Evolutionary conservation across 2,329 filamentous ascomycete species (phyloP), one percentile per base, ranked within the genome.

Genomic region (Colletotrichum abscissum): DNA sequence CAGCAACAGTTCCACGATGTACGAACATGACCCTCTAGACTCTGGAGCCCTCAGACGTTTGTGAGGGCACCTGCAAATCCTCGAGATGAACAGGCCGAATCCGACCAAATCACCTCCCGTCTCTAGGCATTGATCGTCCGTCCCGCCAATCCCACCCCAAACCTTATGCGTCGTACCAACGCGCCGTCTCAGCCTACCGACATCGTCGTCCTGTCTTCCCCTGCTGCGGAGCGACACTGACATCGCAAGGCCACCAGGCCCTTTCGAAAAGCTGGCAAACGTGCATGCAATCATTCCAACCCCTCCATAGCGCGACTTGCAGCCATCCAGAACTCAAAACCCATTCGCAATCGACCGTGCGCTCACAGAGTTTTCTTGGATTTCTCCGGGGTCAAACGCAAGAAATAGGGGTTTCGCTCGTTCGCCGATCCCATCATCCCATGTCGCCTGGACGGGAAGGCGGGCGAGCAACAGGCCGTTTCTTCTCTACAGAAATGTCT

Each of bases 91-190:
- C 4, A 56, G 46, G 42, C 64, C 69, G 65, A 57, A 63, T 72
- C 57, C 64, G 69, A 57, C 38, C 49, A 52, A 28, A 33, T 62
- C 49, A 63, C 46, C 35, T 54, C 57, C 38, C 52, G 65, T 63
- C 65, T 63, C 30, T 33, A 58, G 58, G 65, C 65, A 72, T 69
- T 67, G 70, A 64, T 73, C 66, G 67, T 55, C 67, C 33, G 42
- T 73, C 46, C 55, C 66, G 66, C 55, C 16, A 69, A 73, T 70
- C 42, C 66, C 30, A 64, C 55, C 46, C 46, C 38, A 55, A 64
- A 69, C 66, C 70, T 64, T 58, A 49, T 63, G 52, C 33, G 54
- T 56, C 57, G 56, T 62, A 30, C 49, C 49, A 59, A 14, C 62
- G 56, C 54, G 63, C 22, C 69, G 56, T 58, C 38, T 55, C 56